phyloP scores from a whole-genome alignment of 768 basidiomycete species.

The Mycena leptocephala region DNA sequence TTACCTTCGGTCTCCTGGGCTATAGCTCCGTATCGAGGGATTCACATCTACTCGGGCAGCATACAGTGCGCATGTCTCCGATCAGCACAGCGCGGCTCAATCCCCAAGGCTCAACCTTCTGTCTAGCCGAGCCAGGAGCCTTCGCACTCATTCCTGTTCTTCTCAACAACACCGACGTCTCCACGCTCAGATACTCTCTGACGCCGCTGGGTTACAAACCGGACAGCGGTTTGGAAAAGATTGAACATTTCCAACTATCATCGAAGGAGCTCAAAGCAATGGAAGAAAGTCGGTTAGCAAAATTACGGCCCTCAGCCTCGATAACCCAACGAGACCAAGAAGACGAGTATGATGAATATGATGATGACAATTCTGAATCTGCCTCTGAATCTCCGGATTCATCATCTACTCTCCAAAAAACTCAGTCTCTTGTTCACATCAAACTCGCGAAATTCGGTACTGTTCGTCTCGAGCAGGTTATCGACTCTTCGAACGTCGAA shows the following conservation, averaged over 20 bases:
- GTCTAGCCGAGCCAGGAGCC: constrained; percentile 70
- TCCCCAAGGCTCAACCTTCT: constrained; percentile 81
- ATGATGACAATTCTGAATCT: constrained; percentile 75
- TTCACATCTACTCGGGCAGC: constrained; percentile 84
- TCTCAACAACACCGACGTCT: constrained; percentile 91
- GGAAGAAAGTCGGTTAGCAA: constrained; percentile 71
- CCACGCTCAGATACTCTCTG: constrained; percentile 80
- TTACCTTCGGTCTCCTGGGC: constrained; percentile 68
- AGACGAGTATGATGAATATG: constrained; percentile 79
- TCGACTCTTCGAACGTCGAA: constrained; percentile 79
- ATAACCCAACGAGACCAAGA: constrained; percentile 48
- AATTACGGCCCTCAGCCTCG: constrained; percentile 54
- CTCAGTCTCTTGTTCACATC: constrained; percentile 84
- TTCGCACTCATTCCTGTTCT: constrained; percentile 85
- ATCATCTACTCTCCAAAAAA: constrained; percentile 73
- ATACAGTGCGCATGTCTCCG: constrained; percentile 93
- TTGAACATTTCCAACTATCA: constrained; percentile 71
- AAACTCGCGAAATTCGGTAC: constrained; percentile 81
- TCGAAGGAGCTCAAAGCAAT: constrained; percentile 79
- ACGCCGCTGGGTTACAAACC: constrained; percentile 71
- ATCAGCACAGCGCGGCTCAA: constrained; percentile 95
- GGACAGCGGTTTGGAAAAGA: constrained; percentile 58
- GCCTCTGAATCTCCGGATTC: constrained; percentile 42
- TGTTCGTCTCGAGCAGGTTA: constrained; percentile 81
- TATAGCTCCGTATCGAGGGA: constrained; percentile 62